A percentile compares a stretch with the other conserved stretches of the same genome.
These are phyloP conservation scores for Suillus brevipes DNA, from an alignment of 768 basidiomycete genomes.

Conservation along the genomic window DNA sequence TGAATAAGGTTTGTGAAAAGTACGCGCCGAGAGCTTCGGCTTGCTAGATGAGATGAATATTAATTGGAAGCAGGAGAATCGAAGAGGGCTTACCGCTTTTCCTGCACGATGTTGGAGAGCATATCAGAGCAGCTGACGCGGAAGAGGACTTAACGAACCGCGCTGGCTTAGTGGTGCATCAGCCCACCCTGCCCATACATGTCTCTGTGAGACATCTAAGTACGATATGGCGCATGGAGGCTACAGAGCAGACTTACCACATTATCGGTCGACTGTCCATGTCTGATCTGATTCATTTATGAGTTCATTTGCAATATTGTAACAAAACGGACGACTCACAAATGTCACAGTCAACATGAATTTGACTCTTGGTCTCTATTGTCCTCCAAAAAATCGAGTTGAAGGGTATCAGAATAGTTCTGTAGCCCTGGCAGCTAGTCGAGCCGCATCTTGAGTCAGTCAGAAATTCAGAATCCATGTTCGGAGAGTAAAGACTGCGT, in stretches of 20 bases:
- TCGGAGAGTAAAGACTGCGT: too few species aligned
- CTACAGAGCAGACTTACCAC: conserved; percentile 42
- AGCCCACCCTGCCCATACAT: conserved; percentile 73
- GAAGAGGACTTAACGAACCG: conserved; percentile 43
- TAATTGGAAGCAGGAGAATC: not conserved
- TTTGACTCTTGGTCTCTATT: not conserved
- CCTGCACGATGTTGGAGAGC: conserved; percentile 37
- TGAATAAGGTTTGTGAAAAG: conserved; percentile 48
- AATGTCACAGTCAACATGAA: conserved; percentile 3
- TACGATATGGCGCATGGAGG: not conserved
- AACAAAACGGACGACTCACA: not conserved
- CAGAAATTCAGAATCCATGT: too few species aligned
- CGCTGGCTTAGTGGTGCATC: conserved; percentile 76
- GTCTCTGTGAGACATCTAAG: conserved; percentile 30
- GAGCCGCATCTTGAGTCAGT: not conserved
- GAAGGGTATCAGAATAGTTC: not conserved
- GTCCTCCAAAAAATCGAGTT: not conserved
- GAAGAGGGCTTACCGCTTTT: conserved; percentile 45
- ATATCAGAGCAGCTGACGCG: not conserved
- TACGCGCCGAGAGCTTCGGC: conserved; percentile 59
- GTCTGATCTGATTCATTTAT: conserved; percentile 56
- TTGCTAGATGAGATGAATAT: conserved; percentile 44
- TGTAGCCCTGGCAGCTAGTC: not conserved
- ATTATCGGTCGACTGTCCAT: conserved; percentile 80
- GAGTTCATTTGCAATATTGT: not conserved